Base-by-base conservation (phyloP, 306 rosid genomes). In the Prunus padus region DNA sequence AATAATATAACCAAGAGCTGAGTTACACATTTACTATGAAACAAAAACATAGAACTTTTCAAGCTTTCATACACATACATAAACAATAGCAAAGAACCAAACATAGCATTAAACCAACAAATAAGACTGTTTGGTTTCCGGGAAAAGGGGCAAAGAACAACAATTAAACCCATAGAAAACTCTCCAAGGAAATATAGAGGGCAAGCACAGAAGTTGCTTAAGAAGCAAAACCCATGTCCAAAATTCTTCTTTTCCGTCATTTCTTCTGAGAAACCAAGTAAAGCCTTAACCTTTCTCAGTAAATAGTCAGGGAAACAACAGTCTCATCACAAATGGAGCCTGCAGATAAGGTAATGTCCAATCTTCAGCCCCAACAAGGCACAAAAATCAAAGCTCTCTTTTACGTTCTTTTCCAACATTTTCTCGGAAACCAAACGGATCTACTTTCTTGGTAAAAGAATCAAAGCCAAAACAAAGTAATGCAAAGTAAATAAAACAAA, bases 341-440 rank as follows among this genome's bases (percentile, higher is more conserved):
- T 47, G 42, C 7, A 51, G 20, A 8, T 51, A 51, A 51, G 20
- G 20, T 18, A 18, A 52, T 16, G 25, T 9, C 60, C 25, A 55
- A 50, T 28, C 25, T 69, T 23, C 15, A 72, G 14, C 51, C 30
- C 13, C 11, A 62, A 44, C 0, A 23, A 16, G 55, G 10, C 15
- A 25, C 30, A 45, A 77, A 37, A 12, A n/a, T 8, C 23, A 42
- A 72, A 44, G 22, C 44, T 42, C 11, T 37, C 16, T 20, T 55
- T 63, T 28, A 10, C 33, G 19, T 22, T 59, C 31, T 26, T 69
- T n/a, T 51, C 69, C 26, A 16, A 25, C 59, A 13, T 40, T 57
- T 80, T 69, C 49, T 44, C 76, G 44, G 11, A 44, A 76, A 28
- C 40, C 62, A 37, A 80, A 57, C 56, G 26, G 55, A 44, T 11